Conservation (phyloP, 176 grass and related monocot genomes). For the Themeda triandra region DNA sequence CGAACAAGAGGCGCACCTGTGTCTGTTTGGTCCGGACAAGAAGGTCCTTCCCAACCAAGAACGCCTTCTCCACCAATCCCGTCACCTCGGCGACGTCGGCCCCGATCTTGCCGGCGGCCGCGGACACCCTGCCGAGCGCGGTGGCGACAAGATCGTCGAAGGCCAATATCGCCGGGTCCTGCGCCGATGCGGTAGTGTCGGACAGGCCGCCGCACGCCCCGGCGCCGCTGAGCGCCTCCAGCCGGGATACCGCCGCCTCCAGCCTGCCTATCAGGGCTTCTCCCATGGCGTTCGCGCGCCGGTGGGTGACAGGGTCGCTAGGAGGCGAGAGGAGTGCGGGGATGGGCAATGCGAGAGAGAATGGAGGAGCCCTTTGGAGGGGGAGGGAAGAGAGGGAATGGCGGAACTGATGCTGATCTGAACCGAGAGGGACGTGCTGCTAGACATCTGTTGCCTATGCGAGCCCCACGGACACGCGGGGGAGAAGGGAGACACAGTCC, state of each 20-base stretch:
- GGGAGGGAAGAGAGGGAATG: slow-evolving; percentile 26
- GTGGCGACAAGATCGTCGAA: slow-evolving; percentile 39
- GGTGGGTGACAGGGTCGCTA: not conserved
- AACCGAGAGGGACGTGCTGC: not conserved
- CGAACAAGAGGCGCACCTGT: slow-evolving; percentile 34
- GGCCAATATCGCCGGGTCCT: slow-evolving; percentile 32
- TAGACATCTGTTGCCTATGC: slow-evolving; percentile 2
- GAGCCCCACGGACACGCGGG: not conserved
- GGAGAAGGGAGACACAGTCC: not conserved
- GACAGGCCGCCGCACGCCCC: not conserved
- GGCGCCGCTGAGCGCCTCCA: slow-evolving; percentile 31
- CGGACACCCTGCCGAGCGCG: slow-evolving; percentile 38
- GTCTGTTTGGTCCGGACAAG: slow-evolving; percentile 46
- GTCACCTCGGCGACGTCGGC: slow-evolving; percentile 42
- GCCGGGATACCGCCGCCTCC: slow-evolving; percentile 47
- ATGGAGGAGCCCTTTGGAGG: not conserved
- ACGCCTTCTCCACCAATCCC: slow-evolving; percentile 49
- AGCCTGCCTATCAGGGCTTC: slow-evolving; percentile 33
- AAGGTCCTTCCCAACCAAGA: slow-evolving; percentile 44
- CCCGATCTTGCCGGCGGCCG: slow-evolving; percentile 40
- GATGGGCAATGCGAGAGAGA: not conserved
- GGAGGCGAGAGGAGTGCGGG: not conserved
- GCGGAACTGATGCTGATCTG: slow-evolving; percentile 21
- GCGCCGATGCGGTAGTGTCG: not conserved
- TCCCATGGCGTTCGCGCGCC: slow-evolving; percentile 22